Evolutionary conservation across 164 flowering plant species (phyloP).

Genomic region (Stephania japonica): DNA sequence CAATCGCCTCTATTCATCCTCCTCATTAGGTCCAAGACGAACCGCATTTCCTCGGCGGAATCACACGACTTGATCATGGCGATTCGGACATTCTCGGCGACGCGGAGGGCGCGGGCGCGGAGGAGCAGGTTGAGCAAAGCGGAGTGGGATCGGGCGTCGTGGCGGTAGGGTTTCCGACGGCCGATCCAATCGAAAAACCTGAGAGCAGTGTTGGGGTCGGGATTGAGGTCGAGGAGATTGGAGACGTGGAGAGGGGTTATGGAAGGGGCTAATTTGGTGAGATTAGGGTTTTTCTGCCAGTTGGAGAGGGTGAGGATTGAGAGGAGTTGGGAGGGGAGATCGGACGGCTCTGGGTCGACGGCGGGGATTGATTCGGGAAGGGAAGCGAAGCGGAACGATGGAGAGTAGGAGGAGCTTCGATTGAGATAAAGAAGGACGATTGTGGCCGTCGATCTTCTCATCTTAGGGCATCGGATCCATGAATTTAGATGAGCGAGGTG

Average conservation of each 20-base stretch:
- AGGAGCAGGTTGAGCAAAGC: slow-evolving; percentile 42
- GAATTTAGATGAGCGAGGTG: no score
- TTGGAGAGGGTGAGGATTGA: slow-evolving; percentile 39
- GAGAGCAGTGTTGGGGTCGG: slow-evolving; percentile 47
- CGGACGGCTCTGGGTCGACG: slow-evolving; percentile 7
- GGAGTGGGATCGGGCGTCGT: slow-evolving; percentile 39
- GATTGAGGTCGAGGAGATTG: slow-evolving; percentile 33
- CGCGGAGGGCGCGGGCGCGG: slow-evolving; percentile 23
- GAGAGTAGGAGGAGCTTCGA: slow-evolving; percentile 6
- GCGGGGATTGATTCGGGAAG: slow-evolving; percentile 4
- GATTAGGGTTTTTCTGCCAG: slow-evolving; percentile 55
- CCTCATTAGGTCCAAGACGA: slow-evolving; percentile 32
- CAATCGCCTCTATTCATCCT: slow-evolving; percentile 31
- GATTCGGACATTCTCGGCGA: slow-evolving; percentile 39
- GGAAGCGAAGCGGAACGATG: neutral
- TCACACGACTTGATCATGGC: slow-evolving; percentile 52
- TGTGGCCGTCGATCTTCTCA: slow-evolving; percentile 27
- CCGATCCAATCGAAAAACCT: slow-evolving; percentile 55
- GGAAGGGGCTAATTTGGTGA: slow-evolving; percentile 34
- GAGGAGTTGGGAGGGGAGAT: slow-evolving; percentile 28
- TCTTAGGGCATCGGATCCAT: slow-evolving; percentile 20
- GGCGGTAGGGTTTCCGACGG: slow-evolving; percentile 37
- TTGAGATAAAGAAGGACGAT: slow-evolving; percentile 8
- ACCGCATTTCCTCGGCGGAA: slow-evolving; percentile 31
- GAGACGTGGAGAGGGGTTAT: slow-evolving; percentile 48